Evolutionary conservation across 2,329 filamentous ascomycete genomes (phyloP), one percentile per base, ranked within the genome.

Genomic region (Diaporthe amygdali): DNA sequence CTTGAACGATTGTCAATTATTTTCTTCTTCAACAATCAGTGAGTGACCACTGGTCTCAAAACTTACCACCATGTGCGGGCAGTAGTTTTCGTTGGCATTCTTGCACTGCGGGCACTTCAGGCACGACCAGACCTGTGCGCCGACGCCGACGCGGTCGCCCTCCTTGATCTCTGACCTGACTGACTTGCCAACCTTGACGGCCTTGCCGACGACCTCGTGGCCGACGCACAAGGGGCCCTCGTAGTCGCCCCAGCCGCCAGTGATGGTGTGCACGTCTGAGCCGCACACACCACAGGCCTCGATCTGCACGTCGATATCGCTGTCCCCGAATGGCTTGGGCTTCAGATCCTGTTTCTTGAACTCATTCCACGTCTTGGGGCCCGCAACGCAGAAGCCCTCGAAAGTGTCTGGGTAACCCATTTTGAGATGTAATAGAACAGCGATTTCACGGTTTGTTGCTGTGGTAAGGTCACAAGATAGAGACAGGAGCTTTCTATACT

Each of bases 221-320:
- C 89, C 89, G 5, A 89, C 87, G 63, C 86, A 88, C 47, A 89
- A 78, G 2, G 86, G 85, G 0, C 82, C 81, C 56, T 81, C 69
- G 59, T 78, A 83, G 72, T 77, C 76, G 1, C 86, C 85, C 87
- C 87, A 89, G 71, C 87, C 86, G 69, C 86, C 85, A 69, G 81
- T 87, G 71, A 89, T 82, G n/a, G 86, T 89, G 78, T 90, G 88
- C n/a, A 90, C 82, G 76, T 90, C 88, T 69, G 84, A 88, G 66
- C 88, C 88, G 76, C 89, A 90, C 46, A 90, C 83, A 77, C 91
- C 91, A 77, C 91, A 92, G 72, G 87, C 89, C 74, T 92, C 88
- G 76, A 94, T 90, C 81, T 92, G 90, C 78, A 94, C 88, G 77
- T 94, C 92, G 75, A 94, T 86, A 78, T 93, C 91, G 79, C 90